Conservation (phyloP, 2,329 filamentous ascomycete species). For the Trichoderma sp. region DNA sequence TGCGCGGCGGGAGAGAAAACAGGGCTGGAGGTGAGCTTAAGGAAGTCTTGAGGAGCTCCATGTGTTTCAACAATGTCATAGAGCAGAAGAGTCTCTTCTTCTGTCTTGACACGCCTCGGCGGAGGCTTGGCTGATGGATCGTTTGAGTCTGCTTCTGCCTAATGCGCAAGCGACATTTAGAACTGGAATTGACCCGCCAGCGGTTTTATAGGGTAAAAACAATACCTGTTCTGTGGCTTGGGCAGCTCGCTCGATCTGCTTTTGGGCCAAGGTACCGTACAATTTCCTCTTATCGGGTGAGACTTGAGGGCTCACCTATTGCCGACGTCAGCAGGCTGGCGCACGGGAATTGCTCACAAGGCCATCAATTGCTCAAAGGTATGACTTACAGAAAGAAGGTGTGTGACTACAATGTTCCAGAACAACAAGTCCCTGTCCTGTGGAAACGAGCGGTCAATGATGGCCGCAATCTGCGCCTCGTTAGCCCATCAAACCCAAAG, state of each 20-base stretch:
- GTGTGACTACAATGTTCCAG: conserved; percentile 53
- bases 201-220: not conserved
- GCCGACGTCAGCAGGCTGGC: not conserved
- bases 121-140: conserved; percentile 25
- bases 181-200: not conserved
- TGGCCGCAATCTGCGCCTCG: conserved; percentile 48
- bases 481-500: not conserved
- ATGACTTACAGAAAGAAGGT: conserved; percentile 48
- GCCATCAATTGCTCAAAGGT: not conserved
- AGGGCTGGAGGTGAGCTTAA: conserved; percentile 38
- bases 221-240: conserved; percentile 44
- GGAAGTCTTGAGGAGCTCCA: conserved; percentile 41
- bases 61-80: conserved; percentile 47
- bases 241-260: conserved; percentile 50
- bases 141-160: conserved; percentile 25
- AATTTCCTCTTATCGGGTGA: conserved; percentile 49
- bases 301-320: conserved; percentile 46
- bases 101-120: conserved; percentile 38
- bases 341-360: not conserved
- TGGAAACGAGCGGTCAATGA: conserved; percentile 50
- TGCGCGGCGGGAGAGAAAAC: conserved; percentile 43
- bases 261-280: conserved; percentile 49
- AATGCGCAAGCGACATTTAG: not conserved
- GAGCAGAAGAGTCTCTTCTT: conserved; percentile 50
- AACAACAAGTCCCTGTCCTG: conserved; percentile 50